These are phyloP conservation scores for Daldinia eschscholtzii DNA, from an alignment of 2,329 filamentous ascomycete species.

Conservation along the genomic window DNA sequence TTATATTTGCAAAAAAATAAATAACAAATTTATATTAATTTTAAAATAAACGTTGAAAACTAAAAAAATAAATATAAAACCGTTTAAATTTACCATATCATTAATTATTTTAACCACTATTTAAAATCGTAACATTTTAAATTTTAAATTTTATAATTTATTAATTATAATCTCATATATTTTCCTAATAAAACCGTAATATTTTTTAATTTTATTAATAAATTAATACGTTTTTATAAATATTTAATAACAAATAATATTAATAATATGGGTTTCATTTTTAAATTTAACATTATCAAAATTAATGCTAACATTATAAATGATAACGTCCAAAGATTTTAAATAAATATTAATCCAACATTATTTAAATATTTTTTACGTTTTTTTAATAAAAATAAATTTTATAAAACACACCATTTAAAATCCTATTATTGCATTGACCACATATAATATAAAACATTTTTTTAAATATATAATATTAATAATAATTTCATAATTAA, in stretches of 20 bases:
- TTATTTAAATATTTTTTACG: background rate
- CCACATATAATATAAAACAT: background rate
- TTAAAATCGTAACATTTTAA: background rate
- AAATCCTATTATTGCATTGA: background rate
- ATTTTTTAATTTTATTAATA: background rate
- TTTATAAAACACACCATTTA: background rate
- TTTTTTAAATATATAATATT: conserved; percentile 13
- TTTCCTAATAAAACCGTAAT: background rate
- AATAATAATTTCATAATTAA: conserved; percentile 8
- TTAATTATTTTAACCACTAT: conserved; percentile 2
- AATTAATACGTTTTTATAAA: background rate
- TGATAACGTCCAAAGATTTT: background rate
- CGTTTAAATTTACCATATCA: background rate
- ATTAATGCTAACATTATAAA: background rate
- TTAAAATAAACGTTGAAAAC: no score
- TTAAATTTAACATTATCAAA: conserved; percentile 4
- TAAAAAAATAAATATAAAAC: background rate
- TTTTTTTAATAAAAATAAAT: background rate
- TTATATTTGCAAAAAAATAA: no score
- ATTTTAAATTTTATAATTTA: background rate
- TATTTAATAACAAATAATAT: background rate
- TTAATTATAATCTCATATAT: background rate
- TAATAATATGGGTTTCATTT: background rate
- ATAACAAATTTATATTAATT: no score
- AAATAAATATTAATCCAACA: conserved; percentile 5